Percentiles rank a stretch among this genome's conserved stretches.
These are phyloP conservation scores for Neopestalotiopsis sp. DNA, from an alignment of 2,329 filamentous ascomycete species.

Conservation along the genomic window DNA sequence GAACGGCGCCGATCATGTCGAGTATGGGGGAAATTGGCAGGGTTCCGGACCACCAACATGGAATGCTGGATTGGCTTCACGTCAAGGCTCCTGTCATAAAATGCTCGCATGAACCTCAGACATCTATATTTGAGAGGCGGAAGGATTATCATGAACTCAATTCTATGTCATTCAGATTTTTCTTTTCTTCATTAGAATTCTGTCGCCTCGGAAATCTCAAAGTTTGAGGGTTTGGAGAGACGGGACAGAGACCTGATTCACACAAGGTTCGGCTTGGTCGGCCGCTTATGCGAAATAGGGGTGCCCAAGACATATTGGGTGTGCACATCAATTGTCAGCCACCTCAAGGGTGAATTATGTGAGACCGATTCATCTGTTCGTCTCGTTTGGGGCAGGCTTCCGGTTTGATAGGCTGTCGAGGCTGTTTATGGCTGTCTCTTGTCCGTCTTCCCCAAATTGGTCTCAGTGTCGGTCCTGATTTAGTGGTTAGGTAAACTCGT, in stretches of 20 bases:
- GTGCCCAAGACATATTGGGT: not conserved
- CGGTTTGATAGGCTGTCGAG: not conserved
- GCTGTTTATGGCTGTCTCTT: not conserved
- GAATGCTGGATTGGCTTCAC: not conserved
- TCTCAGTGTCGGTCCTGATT: not conserved
- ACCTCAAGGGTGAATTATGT: conserved; percentile 4
- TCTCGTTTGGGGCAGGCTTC: not conserved
- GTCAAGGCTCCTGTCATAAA: conserved; percentile 1
- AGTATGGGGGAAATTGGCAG: not conserved
- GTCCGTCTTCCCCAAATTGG: conserved; percentile 5
- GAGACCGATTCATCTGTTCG: not conserved
- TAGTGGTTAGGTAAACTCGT: not conserved
- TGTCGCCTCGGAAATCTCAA: not conserved
- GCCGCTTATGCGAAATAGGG: conserved; percentile 9
- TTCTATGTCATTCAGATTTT: not conserved
- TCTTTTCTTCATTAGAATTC: not conserved
- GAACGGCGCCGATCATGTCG: conserved; percentile 5
- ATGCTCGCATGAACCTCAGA: not conserved
- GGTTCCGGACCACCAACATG: not conserved
- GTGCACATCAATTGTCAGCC: not conserved
- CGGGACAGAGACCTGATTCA: not conserved
- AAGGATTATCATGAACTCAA: not conserved
- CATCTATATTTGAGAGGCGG: conserved; percentile 3
- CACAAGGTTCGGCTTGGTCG: conserved; percentile 4
- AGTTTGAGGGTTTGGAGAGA: not conserved